Conservation (phyloP, 306 rosid genomes). For the Gastrolobium villosum region DNA sequence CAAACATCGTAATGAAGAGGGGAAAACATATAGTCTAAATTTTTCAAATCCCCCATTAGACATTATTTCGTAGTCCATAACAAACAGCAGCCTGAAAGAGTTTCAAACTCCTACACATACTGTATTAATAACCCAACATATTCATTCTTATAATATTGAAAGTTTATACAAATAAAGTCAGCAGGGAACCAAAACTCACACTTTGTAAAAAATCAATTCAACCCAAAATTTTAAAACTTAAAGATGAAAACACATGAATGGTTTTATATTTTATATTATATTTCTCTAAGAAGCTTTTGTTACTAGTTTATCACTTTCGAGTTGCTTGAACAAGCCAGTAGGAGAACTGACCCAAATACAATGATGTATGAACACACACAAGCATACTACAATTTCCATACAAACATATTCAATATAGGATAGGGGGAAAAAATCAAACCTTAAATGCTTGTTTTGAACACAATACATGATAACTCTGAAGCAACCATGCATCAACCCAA, state of each 20-base stretch:
- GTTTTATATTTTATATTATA: no score
- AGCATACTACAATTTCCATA: conserved; percentile 23
- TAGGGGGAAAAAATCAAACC: conserved; percentile 61
- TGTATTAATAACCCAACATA: conserved; percentile 8
- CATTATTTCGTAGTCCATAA: neutral
- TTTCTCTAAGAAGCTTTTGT: conserved; percentile 69
- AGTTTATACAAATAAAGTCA: conserved; percentile 2
- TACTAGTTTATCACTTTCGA: conserved; percentile 62
- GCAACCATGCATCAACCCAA: conserved; percentile 77
- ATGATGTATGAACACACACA: conserved; percentile 35
- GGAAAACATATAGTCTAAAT: neutral
- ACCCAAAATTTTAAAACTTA: no score
- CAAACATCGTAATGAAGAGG: conserved; percentile 26
- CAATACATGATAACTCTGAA: conserved; percentile 67
- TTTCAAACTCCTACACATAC: conserved; percentile 9
- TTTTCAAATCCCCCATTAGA: conserved; percentile 2
- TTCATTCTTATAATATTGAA: conserved; percentile 26
- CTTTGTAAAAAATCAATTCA: no score
- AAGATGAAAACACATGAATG: no score
- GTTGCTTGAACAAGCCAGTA: conserved; percentile 72
- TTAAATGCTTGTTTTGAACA: conserved; percentile 65
- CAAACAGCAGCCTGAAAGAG: neutral
- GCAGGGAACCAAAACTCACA: conserved; percentile 60
- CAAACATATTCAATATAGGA: conserved; percentile 13
- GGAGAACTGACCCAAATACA: conserved; percentile 61